A percentile compares a stretch with the other conserved stretches of the same genome.
Evolutionary conservation across 176 grass and related monocot genomes (phyloP).

Genomic region (Dactylis glomerata): DNA sequence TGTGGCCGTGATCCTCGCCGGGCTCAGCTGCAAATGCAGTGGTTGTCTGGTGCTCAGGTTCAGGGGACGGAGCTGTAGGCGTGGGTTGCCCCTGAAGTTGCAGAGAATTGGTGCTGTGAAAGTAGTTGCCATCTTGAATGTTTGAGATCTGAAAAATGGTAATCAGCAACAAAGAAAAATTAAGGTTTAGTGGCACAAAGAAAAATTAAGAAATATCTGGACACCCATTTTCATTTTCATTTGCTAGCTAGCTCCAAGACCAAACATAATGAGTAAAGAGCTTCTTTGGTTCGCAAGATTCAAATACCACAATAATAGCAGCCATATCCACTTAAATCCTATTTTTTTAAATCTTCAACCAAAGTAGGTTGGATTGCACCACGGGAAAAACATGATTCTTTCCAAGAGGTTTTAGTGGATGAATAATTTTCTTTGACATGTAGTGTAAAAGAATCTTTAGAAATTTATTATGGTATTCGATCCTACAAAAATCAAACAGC

Average conservation of each 20-base stretch:
- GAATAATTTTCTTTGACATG: no score
- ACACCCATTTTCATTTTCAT: neutral
- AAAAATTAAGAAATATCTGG: neutral
- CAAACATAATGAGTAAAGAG: no score
- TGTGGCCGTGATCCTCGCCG: neutral
- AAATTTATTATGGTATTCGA: neutral
- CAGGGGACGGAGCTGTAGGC: neutral
- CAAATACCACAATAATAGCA: no score
- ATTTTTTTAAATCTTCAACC: no score
- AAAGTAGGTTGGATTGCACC: no score
- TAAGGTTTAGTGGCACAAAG: neutral
- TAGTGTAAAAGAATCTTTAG: no score
- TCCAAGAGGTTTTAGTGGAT: no score
- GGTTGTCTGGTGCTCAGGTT: neutral
- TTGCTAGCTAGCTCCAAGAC: neutral
- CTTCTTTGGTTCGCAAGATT: no score
- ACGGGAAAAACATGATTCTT: no score
- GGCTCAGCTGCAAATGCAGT: neutral
- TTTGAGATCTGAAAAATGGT: constrained; percentile 7
- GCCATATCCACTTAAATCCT: no score
- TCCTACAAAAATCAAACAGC: no score
- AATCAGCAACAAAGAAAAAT: neutral
- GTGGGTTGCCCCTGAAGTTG: constrained; percentile 3
- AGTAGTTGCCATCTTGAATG: constrained; percentile 30
- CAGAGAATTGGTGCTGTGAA: constrained; percentile 15